phyloP scores from a whole-genome alignment of 164 flowering plant species.

The Pachysandra terminalis region DNA sequence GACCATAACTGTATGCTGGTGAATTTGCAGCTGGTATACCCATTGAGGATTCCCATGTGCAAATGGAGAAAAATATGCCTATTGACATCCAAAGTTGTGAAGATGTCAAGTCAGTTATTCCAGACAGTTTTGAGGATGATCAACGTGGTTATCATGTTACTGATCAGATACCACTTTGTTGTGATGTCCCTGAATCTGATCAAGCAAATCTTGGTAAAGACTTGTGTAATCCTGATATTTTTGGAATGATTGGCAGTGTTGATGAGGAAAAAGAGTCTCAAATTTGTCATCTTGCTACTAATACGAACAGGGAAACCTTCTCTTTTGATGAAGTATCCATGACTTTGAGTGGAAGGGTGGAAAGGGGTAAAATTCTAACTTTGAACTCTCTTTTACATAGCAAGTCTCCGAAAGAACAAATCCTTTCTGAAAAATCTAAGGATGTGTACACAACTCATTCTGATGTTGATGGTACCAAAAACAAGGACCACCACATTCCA shows the following conservation, averaged over 20 bases:
- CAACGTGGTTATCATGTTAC: slow-evolving; percentile 12
- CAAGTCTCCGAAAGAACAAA: slow-evolving; percentile 13
- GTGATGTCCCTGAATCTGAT: slow-evolving; percentile 26
- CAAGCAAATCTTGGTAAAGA: slow-evolving; percentile 11
- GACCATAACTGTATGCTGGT: slow-evolving; percentile 9
- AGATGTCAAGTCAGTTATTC: slow-evolving; percentile 31
- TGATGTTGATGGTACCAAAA: no score
- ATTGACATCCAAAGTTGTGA: slow-evolving; percentile 19
- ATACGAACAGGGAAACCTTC: slow-evolving; percentile 11
- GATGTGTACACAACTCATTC: slow-evolving; percentile 4
- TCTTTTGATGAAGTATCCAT: slow-evolving; percentile 7
- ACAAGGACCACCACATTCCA: no score
- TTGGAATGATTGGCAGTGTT: slow-evolving; percentile 13
- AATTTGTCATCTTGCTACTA: slow-evolving; percentile 11
- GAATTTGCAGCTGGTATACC: slow-evolving; percentile 30
- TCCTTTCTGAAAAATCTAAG: slow-evolving; percentile 4
- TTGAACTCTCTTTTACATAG: slow-evolving; percentile 18
- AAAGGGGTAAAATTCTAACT: slow-evolving; percentile 9
- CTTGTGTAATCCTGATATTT: slow-evolving; percentile 6
- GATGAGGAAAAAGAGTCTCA: slow-evolving; percentile 7
- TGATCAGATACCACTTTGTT: slow-evolving; percentile 12
- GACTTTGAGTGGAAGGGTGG: slow-evolving; percentile 1
- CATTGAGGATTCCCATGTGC: slow-evolving; percentile 13
- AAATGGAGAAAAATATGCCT: slow-evolving; percentile 15
- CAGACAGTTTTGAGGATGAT: slow-evolving; percentile 56